Base-by-base conservation (phyloP, 768 basidiomycete species). In the Pleurotus ostreatus region DNA sequence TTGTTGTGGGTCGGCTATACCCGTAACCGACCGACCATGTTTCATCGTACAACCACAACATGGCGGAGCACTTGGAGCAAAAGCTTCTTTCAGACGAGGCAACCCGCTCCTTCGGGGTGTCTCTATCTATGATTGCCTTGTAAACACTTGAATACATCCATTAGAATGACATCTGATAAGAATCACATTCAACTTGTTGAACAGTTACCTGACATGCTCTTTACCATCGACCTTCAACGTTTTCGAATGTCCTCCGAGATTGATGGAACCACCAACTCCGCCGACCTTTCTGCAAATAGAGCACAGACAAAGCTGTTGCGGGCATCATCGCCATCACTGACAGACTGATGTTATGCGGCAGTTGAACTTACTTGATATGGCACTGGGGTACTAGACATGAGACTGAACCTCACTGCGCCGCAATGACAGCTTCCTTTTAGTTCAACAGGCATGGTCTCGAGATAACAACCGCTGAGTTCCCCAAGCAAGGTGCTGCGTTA, bases 241-340 rank as follows among this genome's bases (percentile, higher is more conserved):
- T 0, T 80, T 65, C 12, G 71, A 71, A 46, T 78, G 69, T 1
- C 77, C 86, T 20, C 83, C 81, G n/a, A 88, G 78, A 59, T 87
- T 87, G 65, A 87, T 77, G 2, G 84, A 81, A 0, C 86, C 85
- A 11, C 85, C 83, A 0, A 70, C 70, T 12, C 86, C 86, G 39
- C 85, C 85, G 8, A 85, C 83, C 66, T 88, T 88, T 56, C 86
- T 80, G 63, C 86, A 88, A 59, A 88, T 86, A 34, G 84, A 86
- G 64, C 86, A 88, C 4, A 81, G 52, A 61, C 86, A 88, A 30
- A 87, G 65, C 81, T 85, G 57, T 22, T 16, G 40, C 30, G 7
- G n/a, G 13, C 41, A 23, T n/a, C 38, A 60, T 20, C 34, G 44
- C 43, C 18, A 30, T 55, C 18, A 37, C 1, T 9, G 38, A 9